These are phyloP conservation scores for Tympanopsis confertula DNA, from an alignment of 2,329 filamentous ascomycete genomes.

Conservation along the genomic window DNA sequence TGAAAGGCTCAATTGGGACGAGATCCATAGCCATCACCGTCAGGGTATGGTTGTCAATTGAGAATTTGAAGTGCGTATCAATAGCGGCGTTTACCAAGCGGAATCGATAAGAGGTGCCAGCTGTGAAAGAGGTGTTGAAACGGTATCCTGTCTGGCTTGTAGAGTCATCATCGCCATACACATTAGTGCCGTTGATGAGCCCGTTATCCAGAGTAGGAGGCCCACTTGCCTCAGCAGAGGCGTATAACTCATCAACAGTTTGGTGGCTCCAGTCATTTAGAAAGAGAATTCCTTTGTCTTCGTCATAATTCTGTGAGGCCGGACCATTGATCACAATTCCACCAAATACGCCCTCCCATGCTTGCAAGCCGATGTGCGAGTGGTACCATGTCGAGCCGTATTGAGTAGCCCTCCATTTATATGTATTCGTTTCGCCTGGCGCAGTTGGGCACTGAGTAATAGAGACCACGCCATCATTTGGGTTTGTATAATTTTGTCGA, in stretches of 20 bases:
- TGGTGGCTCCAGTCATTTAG: slow-evolving; percentile 39
- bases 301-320: slow-evolving; percentile 44
- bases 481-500: slow-evolving; percentile 38
- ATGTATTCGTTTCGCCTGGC: slow-evolving; percentile 38
- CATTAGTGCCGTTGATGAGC: slow-evolving; percentile 28
- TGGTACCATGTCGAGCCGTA: slow-evolving; percentile 50
- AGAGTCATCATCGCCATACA: slow-evolving; percentile 11
- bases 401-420: slow-evolving; percentile 42
- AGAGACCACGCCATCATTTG: slow-evolving; percentile 41
- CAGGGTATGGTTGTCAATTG: slow-evolving; percentile 42
- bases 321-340: slow-evolving; percentile 51
- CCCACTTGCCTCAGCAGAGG: slow-evolving; percentile 11
- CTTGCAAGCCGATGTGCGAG: slow-evolving; percentile 38
- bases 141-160: slow-evolving; percentile 6
- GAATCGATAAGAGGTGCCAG: slow-evolving; percentile 10
- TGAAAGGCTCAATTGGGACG: slow-evolving; percentile 49
- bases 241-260: slow-evolving; percentile 24
- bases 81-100: slow-evolving; percentile 14
- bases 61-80: slow-evolving; percentile 14
- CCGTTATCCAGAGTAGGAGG: slow-evolving; percentile 29
- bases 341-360: slow-evolving; percentile 44
- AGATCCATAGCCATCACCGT: slow-evolving; percentile 56
- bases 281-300: slow-evolving; percentile 47
- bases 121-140: slow-evolving; percentile 2
- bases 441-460: slow-evolving; percentile 38